Evolutionary conservation across 441 rosid species (phyloP).

Genomic region (Arabidopsis hybrid): DNA sequence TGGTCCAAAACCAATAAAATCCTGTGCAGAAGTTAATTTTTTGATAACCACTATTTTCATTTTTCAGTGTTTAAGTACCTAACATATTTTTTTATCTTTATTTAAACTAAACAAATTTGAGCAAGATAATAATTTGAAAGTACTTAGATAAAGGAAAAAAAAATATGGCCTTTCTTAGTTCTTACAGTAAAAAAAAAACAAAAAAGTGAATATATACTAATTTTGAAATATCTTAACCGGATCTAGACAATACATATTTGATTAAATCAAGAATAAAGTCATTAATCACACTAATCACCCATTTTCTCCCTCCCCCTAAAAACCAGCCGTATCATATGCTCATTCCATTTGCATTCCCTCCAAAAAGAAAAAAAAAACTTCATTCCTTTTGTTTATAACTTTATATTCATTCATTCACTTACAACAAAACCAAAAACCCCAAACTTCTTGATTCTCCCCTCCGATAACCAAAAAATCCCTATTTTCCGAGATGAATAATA

Average conservation of each 20-base stretch:
- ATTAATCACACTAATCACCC: slow-evolving; percentile 24
- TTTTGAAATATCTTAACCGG: too few relatives aligned
- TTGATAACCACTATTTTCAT: too few relatives aligned
- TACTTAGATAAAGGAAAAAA: background rate
- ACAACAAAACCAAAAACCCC: slow-evolving; percentile 2
- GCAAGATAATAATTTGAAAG: too few relatives aligned
- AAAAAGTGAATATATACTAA: too few relatives aligned
- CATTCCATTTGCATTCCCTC: slow-evolving; percentile 43
- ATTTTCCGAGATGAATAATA: slow-evolving; percentile 16
- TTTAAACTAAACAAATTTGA: too few relatives aligned
- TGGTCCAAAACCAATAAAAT: background rate
- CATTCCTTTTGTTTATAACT: background rate
- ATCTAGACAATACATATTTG: background rate
- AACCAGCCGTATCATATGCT: slow-evolving; percentile 40
- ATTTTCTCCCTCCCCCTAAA: slow-evolving; percentile 26
- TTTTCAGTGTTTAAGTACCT: too few relatives aligned
- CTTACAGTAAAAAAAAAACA: too few relatives aligned
- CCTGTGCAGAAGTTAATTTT: background rate
- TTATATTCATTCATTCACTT: slow-evolving; percentile 13
- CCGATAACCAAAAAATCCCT: slow-evolving; percentile 6
- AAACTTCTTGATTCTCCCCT: background rate
- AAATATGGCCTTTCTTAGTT: background rate
- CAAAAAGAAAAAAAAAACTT: background rate
- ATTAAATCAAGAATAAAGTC: slow-evolving; percentile 9
- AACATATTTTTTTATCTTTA: too few relatives aligned